Conservation (phyloP, 2,329 filamentous ascomycete species). For the Aphanoascus verrucosus region DNA sequence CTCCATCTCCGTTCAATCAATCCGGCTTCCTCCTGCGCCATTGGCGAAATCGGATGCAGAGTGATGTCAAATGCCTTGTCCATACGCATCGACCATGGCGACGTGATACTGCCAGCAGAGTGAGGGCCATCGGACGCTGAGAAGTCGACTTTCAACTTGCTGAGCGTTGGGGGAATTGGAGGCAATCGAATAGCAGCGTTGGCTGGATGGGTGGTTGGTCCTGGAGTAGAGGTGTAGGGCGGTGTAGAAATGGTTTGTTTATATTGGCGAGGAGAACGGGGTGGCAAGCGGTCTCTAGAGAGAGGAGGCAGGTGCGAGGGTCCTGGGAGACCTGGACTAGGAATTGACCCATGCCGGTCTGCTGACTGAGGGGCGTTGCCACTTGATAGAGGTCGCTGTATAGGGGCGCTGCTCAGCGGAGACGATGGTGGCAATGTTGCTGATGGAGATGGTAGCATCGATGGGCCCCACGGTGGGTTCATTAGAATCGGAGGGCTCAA, state of each 20-base stretch:
- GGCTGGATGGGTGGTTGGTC: constrained; percentile 5
- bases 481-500: constrained; percentile 7
- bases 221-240: constrained; percentile 3
- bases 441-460: constrained; percentile 13
- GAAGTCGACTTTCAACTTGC: constrained; percentile 5
- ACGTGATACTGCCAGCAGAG: not conserved
- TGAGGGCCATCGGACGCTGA: not conserved
- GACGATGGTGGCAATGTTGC: constrained; percentile 10
- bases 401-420: not conserved
- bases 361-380: not conserved
- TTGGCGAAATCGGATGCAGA: constrained; percentile 5
- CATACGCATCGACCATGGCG: not conserved
- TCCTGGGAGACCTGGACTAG: not conserved
- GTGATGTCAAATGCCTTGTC: not conserved
- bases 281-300: not conserved
- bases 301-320: constrained; percentile 3
- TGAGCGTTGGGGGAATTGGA: constrained; percentile 8
- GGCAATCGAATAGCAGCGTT: constrained; percentile 10
- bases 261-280: constrained; percentile 7
- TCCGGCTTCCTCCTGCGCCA: not conserved
- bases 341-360: not conserved
- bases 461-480: constrained; percentile 12
- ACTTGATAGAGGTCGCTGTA: constrained; percentile 4
- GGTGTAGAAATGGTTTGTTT: not conserved
- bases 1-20: constrained; percentile 10